Evolutionary conservation across 768 basidiomycete species (phyloP).

Genomic region (Tylopilus vinaceipallidus): DNA sequence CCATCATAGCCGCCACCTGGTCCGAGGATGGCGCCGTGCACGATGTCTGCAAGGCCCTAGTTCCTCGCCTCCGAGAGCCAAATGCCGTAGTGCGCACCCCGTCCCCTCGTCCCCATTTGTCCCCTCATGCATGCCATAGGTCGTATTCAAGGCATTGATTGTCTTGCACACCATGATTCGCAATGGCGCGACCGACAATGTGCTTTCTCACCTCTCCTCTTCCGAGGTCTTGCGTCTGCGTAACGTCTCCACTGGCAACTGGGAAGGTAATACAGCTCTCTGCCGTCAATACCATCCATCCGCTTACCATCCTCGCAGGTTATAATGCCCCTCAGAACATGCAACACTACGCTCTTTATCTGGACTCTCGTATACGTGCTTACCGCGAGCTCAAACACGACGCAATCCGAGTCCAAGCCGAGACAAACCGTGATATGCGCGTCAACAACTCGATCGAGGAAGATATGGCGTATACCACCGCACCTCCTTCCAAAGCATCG

Average conservation of each 20-base stretch:
- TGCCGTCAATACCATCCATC: background rate
- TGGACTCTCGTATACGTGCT: constrained; percentile 83
- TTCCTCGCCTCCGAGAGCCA: constrained; percentile 83
- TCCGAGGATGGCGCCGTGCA: constrained; percentile 90
- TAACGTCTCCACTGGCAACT: constrained; percentile 76
- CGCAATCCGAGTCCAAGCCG: constrained; percentile 89
- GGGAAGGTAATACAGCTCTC: constrained; percentile 68
- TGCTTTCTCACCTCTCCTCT: constrained; percentile 78
- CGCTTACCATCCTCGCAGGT: constrained; percentile 43
- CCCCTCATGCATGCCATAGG: constrained; percentile 41
- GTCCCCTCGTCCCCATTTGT: background rate
- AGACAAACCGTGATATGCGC: constrained; percentile 87
- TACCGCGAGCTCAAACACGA: constrained; percentile 94
- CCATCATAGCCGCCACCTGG: constrained; percentile 96
- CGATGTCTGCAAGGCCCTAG: constrained; percentile 89
- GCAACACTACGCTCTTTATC: constrained; percentile 82
- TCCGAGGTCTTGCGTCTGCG: constrained; percentile 78
- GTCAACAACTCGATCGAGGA: constrained; percentile 61
- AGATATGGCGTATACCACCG: constrained; percentile 37
- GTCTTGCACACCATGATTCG: constrained; percentile 96
- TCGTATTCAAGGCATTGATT: constrained; percentile 97
- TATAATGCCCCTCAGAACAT: constrained; percentile 86
- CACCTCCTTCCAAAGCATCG: constrained; percentile 28
- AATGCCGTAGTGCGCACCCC: constrained; percentile 75
- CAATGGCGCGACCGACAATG: constrained; percentile 93